Evolutionary conservation across 78 protist genomes (phyloP).

Genomic region (Goniomonas avonlea): DNA sequence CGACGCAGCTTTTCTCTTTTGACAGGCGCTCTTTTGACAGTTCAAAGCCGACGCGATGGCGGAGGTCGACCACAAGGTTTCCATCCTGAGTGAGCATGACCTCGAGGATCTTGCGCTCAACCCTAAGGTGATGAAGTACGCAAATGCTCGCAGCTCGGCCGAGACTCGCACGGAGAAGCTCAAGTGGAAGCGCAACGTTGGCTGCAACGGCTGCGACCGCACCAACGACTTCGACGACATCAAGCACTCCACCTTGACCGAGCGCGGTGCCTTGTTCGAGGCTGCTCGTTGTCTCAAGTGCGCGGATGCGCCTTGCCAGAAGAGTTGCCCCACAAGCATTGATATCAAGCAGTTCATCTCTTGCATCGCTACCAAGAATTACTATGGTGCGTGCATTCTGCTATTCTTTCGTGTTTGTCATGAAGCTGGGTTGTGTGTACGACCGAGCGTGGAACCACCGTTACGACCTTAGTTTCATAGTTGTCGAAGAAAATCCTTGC

Average conservation of each 20-base stretch:
- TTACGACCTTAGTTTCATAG: too few species aligned
- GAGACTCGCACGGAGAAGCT: constrained; percentile 4
- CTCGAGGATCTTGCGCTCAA: constrained; percentile 39
- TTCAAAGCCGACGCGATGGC: too few species aligned
- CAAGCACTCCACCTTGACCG: constrained; percentile 80
- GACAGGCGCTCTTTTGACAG: too few species aligned
- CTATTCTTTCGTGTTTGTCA: too few species aligned
- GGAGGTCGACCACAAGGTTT: too few species aligned
- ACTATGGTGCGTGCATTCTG: constrained; percentile 88
- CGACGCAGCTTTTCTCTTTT: too few species aligned
- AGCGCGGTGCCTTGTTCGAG: constrained; percentile 74
- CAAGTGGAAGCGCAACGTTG: constrained; percentile 8
- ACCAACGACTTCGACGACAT: constrained; percentile 66
- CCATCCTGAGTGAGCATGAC: too few species aligned
- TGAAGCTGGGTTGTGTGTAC: too few species aligned
- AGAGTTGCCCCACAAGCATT: constrained; percentile 82
- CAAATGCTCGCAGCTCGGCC: constrained; percentile 35
- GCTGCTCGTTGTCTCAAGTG: constrained; percentile 83
- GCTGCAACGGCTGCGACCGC: constrained; percentile 2
- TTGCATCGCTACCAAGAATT: constrained; percentile 69
- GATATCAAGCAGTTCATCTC: constrained; percentile 80
- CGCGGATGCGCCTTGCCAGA: constrained; percentile 88
- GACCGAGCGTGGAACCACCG: too few species aligned
- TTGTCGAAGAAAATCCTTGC: too few species aligned
- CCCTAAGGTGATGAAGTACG: constrained; percentile 19